Evolutionary conservation across 331 rosid species (phyloP).

Genomic region (Pyrus hybrid): DNA sequence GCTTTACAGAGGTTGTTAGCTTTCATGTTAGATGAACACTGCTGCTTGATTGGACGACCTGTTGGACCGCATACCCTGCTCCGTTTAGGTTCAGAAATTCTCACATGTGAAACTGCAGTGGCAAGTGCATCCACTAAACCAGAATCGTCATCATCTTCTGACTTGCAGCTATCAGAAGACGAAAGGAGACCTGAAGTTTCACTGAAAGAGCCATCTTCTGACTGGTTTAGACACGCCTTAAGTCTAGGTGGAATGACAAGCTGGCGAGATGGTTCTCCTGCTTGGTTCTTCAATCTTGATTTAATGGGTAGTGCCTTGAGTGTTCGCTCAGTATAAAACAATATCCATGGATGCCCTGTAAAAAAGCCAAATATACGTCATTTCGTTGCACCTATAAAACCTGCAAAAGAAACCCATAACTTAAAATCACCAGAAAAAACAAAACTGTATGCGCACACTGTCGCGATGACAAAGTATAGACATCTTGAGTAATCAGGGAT

Average conservation of each 20-base stretch:
- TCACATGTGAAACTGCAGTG: conserved; percentile 83
- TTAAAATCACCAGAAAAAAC: background rate
- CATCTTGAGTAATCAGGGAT: background rate
- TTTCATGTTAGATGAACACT: conserved; percentile 91
- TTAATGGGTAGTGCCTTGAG: conserved; percentile 51
- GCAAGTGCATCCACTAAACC: conserved; percentile 79
- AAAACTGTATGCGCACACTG: background rate
- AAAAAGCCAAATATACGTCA: conserved; percentile 15
- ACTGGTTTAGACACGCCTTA: conserved; percentile 37
- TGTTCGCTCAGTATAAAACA: conserved; percentile 74
- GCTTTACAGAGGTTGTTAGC: conserved; percentile 98
- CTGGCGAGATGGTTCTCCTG: conserved; percentile 35
- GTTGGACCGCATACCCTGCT: conserved; percentile 78
- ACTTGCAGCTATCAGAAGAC: conserved; percentile 55
- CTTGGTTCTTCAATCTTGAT: conserved; percentile 43
- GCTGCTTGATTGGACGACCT: conserved; percentile 90
- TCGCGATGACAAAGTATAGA: background rate
- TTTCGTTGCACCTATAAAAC: background rate
- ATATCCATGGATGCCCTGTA: conserved; percentile 98
- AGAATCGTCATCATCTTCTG: conserved; percentile 60
- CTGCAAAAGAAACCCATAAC: background rate
- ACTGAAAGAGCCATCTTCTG: conserved; percentile 31
- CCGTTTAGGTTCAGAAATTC: conserved; percentile 93
- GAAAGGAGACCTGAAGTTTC: conserved; percentile 32
- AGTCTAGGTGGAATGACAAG: conserved; percentile 29